Conservation (phyloP, 306 rosid species). For the Gynostemma pentaphyllum region DNA sequence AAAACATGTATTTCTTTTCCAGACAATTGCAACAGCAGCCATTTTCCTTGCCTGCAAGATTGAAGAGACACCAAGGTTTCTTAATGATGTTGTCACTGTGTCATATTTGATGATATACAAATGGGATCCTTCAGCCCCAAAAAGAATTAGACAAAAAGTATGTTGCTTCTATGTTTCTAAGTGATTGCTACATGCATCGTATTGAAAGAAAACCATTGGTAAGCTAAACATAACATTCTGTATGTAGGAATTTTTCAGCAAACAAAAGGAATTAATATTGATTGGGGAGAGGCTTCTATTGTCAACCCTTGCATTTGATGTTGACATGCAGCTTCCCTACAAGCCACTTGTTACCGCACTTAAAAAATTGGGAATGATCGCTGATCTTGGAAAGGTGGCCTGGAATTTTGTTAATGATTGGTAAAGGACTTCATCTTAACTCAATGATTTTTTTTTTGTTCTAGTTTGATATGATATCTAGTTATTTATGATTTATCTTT, state of each 20-base stretch:
- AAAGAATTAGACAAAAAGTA: constrained; percentile 32
- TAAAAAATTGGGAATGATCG: constrained; percentile 22
- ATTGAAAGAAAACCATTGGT: background rate
- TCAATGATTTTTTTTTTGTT: background rate
- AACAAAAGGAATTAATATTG: constrained; percentile 31
- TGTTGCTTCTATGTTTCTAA: background rate
- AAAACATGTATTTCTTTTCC: background rate
- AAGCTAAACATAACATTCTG: background rate
- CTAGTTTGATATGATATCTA: background rate
- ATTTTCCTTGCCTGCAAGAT: constrained; percentile 38
- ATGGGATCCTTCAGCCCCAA: constrained; percentile 29
- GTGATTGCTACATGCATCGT: background rate
- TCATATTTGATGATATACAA: constrained; percentile 28
- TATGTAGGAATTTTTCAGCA: constrained; percentile 26
- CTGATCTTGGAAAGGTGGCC: constrained; percentile 32
- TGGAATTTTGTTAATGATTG: constrained; percentile 48
- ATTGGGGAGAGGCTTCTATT: constrained; percentile 31
- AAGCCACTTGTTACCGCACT: constrained; percentile 31
- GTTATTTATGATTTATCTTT: background rate
- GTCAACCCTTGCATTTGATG: constrained; percentile 35
- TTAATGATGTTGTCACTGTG: constrained; percentile 32
- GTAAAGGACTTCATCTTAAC: constrained; percentile 15
- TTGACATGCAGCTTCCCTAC: constrained; percentile 38
- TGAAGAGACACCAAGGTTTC: constrained; percentile 34
- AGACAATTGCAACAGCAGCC: constrained; percentile 35